A percentile compares a stretch with the other conserved stretches of the same genome.
Conservation (phyloP, 345 rosid genomes). For the Schrenkiella parvula region DNA sequence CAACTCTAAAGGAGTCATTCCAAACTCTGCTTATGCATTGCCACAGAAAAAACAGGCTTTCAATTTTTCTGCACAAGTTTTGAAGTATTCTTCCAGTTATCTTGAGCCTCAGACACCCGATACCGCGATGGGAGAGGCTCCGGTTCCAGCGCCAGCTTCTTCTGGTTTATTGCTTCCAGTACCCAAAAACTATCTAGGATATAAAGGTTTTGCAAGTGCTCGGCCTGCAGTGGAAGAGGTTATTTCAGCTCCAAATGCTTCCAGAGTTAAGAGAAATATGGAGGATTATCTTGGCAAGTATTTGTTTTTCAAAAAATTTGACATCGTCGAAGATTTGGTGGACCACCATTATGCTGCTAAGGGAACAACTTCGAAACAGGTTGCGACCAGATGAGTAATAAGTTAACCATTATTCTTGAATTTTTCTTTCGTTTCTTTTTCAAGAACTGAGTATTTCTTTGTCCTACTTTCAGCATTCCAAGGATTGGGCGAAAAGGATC, state of each 20-base stretch:
- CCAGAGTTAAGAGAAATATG: slow-evolving; percentile 32
- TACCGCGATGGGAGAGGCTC: slow-evolving; percentile 15
- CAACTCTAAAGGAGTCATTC: slow-evolving; percentile 17
- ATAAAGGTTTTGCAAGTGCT: background rate
- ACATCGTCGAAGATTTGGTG: slow-evolving; percentile 62
- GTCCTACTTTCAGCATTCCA: slow-evolving; percentile 44
- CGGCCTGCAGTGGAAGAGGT: slow-evolving; percentile 10
- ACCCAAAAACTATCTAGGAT: background rate
- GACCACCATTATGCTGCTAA: slow-evolving; percentile 56
- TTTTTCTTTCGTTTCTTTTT: background rate
- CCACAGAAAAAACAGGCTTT: slow-evolving; percentile 5
- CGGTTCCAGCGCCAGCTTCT: slow-evolving; percentile 1
- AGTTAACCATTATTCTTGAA: background rate
- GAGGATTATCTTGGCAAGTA: slow-evolving; percentile 52
- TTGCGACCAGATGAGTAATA: slow-evolving; percentile 14
- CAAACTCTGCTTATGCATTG: slow-evolving; percentile 20
- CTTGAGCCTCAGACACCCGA: slow-evolving; percentile 29
- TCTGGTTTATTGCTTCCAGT: slow-evolving; percentile 2
- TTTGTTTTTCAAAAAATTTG: slow-evolving; percentile 67
- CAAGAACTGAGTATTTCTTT: background rate
- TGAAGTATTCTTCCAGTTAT: background rate
- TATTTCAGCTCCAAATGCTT: slow-evolving; percentile 11
- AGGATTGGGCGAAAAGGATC: slow-evolving; percentile 67
- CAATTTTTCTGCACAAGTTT: background rate
- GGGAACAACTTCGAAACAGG: slow-evolving; percentile 51